A percentile compares a stretch with the other conserved stretches of the same genome.
phyloP scores from a whole-genome alignment of 163 green algal genomes.

The Volvox carteri region DNA sequence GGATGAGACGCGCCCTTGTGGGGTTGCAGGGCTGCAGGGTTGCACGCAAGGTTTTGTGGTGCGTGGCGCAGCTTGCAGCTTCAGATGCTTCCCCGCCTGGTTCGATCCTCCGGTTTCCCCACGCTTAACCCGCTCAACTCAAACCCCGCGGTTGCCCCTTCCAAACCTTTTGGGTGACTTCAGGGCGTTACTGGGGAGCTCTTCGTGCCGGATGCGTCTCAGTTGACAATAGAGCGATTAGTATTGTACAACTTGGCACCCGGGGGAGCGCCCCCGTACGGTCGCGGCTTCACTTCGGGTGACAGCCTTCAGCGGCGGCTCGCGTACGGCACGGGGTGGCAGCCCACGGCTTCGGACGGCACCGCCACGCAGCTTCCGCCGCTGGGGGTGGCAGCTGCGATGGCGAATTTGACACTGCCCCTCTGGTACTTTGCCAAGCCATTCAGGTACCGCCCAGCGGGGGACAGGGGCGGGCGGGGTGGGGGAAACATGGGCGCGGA shows the following conservation, averaged over 20 bases:
- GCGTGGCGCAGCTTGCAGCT: too few species aligned
- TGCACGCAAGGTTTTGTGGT: too few species aligned
- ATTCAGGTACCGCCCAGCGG: neutral
- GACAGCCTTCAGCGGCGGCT: neutral
- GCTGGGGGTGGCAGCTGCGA: neutral
- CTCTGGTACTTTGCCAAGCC: conserved; percentile 37
- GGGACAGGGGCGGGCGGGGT: neutral
- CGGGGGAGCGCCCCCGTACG: conserved; percentile 29
- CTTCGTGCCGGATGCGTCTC: neutral
- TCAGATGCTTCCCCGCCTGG: too few species aligned
- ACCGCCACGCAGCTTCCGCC: neutral
- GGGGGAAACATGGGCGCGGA: too few species aligned
- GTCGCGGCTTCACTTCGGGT: neutral
- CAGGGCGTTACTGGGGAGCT: conserved; percentile 40
- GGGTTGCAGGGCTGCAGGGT: too few species aligned
- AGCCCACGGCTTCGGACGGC: neutral
- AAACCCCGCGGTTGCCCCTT: too few species aligned
- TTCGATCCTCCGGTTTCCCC: too few species aligned
- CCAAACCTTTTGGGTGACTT: too few species aligned
- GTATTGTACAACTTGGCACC: conserved; percentile 46
- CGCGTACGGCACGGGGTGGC: conserved; percentile 33
- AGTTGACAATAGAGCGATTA: neutral
- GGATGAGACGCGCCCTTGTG: too few species aligned
- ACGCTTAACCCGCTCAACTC: too few species aligned
- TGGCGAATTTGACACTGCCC: conserved; percentile 35